Conservation (phyloP, 2,329 filamentous ascomycete genomes). For the Aspergillus texensis region DNA sequence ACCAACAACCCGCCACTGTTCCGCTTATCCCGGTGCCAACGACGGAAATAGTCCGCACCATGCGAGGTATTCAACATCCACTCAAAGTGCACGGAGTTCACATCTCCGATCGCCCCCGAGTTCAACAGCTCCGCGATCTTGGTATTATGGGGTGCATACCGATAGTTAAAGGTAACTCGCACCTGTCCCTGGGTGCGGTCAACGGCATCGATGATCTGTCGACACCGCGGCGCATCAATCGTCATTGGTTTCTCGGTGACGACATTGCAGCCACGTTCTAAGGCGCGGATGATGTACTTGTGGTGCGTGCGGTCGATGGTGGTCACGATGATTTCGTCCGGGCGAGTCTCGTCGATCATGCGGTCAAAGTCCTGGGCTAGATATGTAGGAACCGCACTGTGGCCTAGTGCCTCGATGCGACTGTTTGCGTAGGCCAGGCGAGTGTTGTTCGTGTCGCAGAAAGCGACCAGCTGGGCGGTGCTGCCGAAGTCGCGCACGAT, state of each 20-base stretch:
- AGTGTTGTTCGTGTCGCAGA: conserved; percentile 65
- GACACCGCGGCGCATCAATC: conserved; percentile 59
- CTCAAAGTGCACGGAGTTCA: conserved; percentile 64
- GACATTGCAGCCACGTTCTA: conserved; percentile 62
- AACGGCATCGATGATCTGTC: conserved; percentile 58
- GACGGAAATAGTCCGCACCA: conserved; percentile 65
- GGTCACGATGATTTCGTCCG: conserved; percentile 65
- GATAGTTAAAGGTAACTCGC: conserved; percentile 66
- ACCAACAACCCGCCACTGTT: conserved; percentile 64
- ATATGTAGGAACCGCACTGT: conserved; percentile 56
- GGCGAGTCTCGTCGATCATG: conserved; percentile 59
- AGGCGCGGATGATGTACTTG: conserved; percentile 61
- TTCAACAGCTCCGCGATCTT: conserved; percentile 58
- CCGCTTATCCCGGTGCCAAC: conserved; percentile 64
- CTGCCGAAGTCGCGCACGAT: conserved; percentile 56
- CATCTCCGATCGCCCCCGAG: conserved; percentile 58
- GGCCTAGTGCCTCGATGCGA: conserved; percentile 41
- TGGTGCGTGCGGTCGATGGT: conserved; percentile 66
- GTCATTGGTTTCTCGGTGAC: conserved; percentile 70
- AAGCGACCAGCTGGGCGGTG: conserved; percentile 56
- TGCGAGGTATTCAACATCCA: conserved; percentile 66
- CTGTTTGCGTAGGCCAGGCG: conserved; percentile 60
- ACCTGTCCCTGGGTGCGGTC: conserved; percentile 53
- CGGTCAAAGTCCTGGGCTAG: conserved; percentile 58
- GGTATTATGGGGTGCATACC: conserved; percentile 67